Evolutionary conservation across 148 eudicot species (phyloP), one percentile per base, ranked within the genome.

Genomic region (Hydrangea macrophylla): DNA sequence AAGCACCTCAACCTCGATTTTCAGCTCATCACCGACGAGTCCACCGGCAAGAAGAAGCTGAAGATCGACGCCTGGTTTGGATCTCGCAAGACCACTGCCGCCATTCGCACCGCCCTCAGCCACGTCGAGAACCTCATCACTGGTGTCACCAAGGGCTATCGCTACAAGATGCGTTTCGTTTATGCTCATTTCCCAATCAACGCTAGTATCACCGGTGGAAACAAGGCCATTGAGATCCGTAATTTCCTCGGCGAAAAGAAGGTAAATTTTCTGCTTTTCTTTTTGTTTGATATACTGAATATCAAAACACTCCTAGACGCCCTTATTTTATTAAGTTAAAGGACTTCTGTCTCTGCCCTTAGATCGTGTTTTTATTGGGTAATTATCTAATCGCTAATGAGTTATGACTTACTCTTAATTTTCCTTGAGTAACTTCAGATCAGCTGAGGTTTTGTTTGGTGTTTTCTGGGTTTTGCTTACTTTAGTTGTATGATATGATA

Each of bases 141-240:
- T 25, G 85, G 88, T 0, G 83, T 81, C 22, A 84, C 88, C 62
- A 81, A 78, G 62, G 88, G 85, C 5, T 84, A 81, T 68, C 73
- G 83, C 0, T 84, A 84, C 79, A 84, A 84, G 85, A 84, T 84
- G 88, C 67, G 88, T 2, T 81, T 84, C 42, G 85, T 84, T 5
- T 84, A 84, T 40, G 88, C 88, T 73, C 88, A 84, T 39, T 84
- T 84, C 45, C 88, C 88, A 0, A 84, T 80, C 56, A 80, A 80
- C 35, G 83, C 83, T 1, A 71, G 74, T 45, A 80, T 80, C 39
- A 44, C 71, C 55, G 58, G 53, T 22, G 18, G 10, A 15, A 77
- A 71, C 39, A 59, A 37, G 25, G 57, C 65, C 20, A 80, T 80
- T 62, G 83, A 80, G 80, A 80, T 80, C 77, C 76, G 83, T 42